Conservation (phyloP, 106 monocot species). For the Apostasia ramifera region DNA sequence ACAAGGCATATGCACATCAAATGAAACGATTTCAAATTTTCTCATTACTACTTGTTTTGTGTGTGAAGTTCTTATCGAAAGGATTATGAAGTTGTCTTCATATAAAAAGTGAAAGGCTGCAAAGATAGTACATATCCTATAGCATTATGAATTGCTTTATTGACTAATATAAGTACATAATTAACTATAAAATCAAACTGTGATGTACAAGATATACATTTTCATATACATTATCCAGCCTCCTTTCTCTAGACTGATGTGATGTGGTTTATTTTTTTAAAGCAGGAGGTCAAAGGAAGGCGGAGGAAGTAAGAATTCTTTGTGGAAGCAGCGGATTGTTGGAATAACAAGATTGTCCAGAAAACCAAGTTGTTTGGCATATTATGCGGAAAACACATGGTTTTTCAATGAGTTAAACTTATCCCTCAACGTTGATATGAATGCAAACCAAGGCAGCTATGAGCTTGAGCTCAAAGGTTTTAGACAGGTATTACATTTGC, state of each 20-base stretch:
- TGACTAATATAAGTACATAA: too few species aligned
- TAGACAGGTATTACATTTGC: conserved; percentile 29
- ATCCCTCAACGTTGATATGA: conserved; percentile 22
- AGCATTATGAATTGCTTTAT: too few species aligned
- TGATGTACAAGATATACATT: not conserved
- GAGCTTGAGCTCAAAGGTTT: conserved; percentile 43
- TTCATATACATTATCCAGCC: not conserved
- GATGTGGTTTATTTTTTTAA: not conserved
- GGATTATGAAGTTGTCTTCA: too few species aligned
- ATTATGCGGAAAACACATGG: conserved; percentile 55
- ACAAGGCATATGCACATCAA: too few species aligned
- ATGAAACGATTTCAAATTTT: too few species aligned
- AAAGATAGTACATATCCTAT: too few species aligned
- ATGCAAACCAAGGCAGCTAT: conserved; percentile 23
- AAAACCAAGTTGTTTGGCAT: conserved; percentile 44
- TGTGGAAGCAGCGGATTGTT: conserved; percentile 29
- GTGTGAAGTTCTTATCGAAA: too few species aligned
- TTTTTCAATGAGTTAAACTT: conserved; percentile 36
- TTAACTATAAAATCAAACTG: too few species aligned
- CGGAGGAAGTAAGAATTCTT: conserved; percentile 8
- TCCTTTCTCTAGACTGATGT: not conserved
- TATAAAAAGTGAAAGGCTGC: too few species aligned
- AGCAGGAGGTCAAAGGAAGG: conserved; percentile 27
- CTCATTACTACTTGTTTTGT: too few species aligned
- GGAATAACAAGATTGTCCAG: conserved; percentile 28